Percentiles rank a stretch among this genome's conserved stretches.
These are phyloP conservation scores for Anthracocystis walkeri DNA, from an alignment of 1,284 basidiomycete species.

Conservation along the genomic window DNA sequence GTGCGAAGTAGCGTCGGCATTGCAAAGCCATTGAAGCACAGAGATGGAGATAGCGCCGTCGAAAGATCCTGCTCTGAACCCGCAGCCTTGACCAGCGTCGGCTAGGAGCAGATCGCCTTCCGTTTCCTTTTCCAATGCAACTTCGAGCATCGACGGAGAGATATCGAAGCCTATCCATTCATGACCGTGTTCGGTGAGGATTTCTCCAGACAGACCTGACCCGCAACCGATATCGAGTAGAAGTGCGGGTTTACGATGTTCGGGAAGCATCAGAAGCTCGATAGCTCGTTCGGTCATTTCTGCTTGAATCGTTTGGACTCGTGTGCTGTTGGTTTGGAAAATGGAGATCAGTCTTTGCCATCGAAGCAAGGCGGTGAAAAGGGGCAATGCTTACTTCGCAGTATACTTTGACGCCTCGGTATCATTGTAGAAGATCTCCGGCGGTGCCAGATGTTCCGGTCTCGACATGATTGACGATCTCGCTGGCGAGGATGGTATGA, in stretches of 20 bases:
- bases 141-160: conserved; percentile 85
- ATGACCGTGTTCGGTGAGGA: conserved; percentile 93
- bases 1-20: conserved; percentile 92
- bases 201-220: conserved; percentile 96
- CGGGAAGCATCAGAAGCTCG: conserved; percentile 86
- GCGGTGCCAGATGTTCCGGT: conserved; percentile 94
- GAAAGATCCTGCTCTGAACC: conserved; percentile 94
- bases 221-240: conserved; percentile 97
- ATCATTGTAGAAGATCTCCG: conserved; percentile 98
- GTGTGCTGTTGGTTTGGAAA: conserved; percentile 71
- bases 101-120: conserved; percentile 69
- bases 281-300: conserved; percentile 97
- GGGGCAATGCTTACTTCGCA: conserved; percentile 77
- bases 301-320: conserved; percentile 95
- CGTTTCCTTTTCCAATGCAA: conserved; percentile 66
- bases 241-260: conserved; percentile 69
- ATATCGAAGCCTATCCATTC: conserved; percentile 95
- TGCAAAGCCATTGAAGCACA: conserved; percentile 97
- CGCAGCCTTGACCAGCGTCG: conserved; percentile 71
- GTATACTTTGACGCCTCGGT: conserved; percentile 96
- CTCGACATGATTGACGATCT: conserved; percentile 79
- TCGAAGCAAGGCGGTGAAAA: not conserved
- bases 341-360: not conserved
- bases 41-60: conserved; percentile 99
- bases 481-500: not conserved